Evolutionary conservation across 371 early-diverging fungal species (phyloP).

Genomic region (Rhizopus sp.): DNA sequence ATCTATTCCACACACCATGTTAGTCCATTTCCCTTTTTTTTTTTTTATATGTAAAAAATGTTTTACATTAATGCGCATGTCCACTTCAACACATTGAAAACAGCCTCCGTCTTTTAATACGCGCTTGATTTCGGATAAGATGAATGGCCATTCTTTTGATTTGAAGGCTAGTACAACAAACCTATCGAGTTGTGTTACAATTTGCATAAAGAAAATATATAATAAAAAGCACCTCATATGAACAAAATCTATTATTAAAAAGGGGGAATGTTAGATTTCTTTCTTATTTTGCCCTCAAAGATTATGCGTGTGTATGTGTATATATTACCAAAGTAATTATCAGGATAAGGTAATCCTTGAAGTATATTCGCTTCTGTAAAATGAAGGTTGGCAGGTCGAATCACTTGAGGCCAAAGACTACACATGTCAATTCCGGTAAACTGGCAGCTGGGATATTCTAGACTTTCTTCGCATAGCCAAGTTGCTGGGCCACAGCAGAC

Average conservation of each 20-base stretch:
- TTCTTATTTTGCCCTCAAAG: not conserved
- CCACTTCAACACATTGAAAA: slow-evolving; percentile 41
- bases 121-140: slow-evolving; percentile 36
- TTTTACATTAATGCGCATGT: slow-evolving; percentile 29
- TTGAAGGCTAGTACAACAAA: slow-evolving; percentile 40
- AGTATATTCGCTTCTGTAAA: slow-evolving; percentile 37
- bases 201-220: not conserved
- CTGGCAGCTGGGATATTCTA: slow-evolving; percentile 40
- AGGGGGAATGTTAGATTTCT: slow-evolving; percentile 1
- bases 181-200: slow-evolving; percentile 4
- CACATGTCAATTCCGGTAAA: slow-evolving; percentile 47
- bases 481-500: slow-evolving; percentile 49
- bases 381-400: slow-evolving; percentile 35
- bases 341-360: slow-evolving; percentile 39
- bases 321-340: slow-evolving; percentile 39
- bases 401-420: slow-evolving; percentile 42
- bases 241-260: slow-evolving; percentile 29
- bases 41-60: slow-evolving; percentile 2
- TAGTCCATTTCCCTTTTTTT: not conserved
- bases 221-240: slow-evolving; percentile 25
- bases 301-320: not conserved
- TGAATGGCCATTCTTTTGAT: slow-evolving; percentile 35
- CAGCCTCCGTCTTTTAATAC: slow-evolving; percentile 40
- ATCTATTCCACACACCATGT: slow-evolving; percentile 12
- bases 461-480: slow-evolving; percentile 45